These are phyloP conservation scores for Cryptococcus sp. DNA, from an alignment of 1,284 basidiomycete genomes.

Conservation along the genomic window DNA sequence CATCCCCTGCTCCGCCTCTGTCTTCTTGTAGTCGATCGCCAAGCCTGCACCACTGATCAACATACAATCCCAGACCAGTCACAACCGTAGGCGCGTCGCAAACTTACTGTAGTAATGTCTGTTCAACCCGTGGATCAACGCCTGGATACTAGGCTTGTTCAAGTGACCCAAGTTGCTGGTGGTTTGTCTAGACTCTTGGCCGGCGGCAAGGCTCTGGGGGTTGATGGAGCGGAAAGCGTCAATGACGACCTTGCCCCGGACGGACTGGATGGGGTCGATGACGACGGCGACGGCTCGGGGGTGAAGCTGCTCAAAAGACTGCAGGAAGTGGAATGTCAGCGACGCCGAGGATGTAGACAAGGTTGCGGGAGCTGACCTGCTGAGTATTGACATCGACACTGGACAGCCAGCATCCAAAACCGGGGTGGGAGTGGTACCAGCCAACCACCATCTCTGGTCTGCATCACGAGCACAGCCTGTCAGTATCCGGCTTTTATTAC, in stretches of 20 bases:
- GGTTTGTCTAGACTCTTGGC: conserved; percentile 93
- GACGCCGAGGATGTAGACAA: neutral
- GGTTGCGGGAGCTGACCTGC: conserved; percentile 59
- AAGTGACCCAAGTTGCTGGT: conserved; percentile 98
- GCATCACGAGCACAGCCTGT: conserved; percentile 2
- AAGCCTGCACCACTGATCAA: conserved; percentile 55
- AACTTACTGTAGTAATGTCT: conserved; percentile 82
- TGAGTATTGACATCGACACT: conserved; percentile 99
- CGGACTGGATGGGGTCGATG: conserved; percentile 98
- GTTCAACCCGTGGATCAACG: conserved; percentile 90
- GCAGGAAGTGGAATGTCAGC: neutral
- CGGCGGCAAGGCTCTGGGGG: conserved; percentile 73
- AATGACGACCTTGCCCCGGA: conserved; percentile 97
- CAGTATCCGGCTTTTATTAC: conserved; percentile 1
- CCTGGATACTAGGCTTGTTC: conserved; percentile 97
- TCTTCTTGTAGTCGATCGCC: conserved; percentile 94
- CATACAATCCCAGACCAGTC: neutral
- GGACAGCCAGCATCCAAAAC: conserved; percentile 98
- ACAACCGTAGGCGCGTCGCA: neutral
- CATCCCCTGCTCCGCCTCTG: conserved; percentile 96
- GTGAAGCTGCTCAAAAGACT: conserved; percentile 98
- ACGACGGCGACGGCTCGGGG: conserved; percentile 95
- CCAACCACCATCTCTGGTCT: conserved; percentile 99
- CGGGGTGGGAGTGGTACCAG: conserved; percentile 99
- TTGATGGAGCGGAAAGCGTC: conserved; percentile 97